Conservation (phyloP, 2,329 filamentous ascomycete species). For the Metarhizium robertsii region DNA sequence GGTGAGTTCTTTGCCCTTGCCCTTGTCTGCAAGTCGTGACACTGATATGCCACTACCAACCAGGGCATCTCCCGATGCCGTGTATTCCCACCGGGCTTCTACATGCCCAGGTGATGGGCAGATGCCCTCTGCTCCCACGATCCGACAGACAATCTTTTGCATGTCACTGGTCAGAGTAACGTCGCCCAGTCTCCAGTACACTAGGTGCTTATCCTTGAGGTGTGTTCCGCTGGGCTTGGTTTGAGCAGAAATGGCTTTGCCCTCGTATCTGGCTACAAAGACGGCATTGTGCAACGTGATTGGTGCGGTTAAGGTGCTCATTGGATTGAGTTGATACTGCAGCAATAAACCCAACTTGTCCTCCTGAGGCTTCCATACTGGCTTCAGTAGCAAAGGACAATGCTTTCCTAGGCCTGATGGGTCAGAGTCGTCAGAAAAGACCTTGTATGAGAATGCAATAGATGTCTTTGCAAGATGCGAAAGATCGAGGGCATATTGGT, state of each 20-base stretch:
- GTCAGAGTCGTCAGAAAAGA: conserved; percentile 60
- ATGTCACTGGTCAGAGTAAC: conserved; percentile 57
- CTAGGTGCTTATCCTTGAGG: conserved; percentile 62
- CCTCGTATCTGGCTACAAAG: conserved; percentile 63
- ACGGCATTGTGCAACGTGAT: conserved; percentile 60
- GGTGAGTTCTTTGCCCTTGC: conserved; percentile 41
- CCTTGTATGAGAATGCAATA: conserved; percentile 86
- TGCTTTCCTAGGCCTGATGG: conserved; percentile 37
- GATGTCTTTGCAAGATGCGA: conserved; percentile 63
- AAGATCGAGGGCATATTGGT: conserved; percentile 72
- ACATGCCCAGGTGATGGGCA: conserved; percentile 65
- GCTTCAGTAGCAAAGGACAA: conserved; percentile 64
- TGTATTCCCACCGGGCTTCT: conserved; percentile 73
- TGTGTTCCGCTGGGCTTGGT: conserved; percentile 76
- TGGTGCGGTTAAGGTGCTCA: conserved; percentile 35
- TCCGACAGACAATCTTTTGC: conserved; percentile 74
- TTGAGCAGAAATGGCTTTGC: conserved; percentile 57
- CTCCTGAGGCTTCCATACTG: conserved; percentile 74
- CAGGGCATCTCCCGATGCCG: conserved; percentile 29
- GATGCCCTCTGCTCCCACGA: conserved; percentile 61
- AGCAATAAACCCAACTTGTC: conserved; percentile 81
- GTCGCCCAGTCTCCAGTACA: conserved; percentile 75
- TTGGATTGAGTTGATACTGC: conserved; percentile 74
- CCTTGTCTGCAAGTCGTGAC: conserved; percentile 39
- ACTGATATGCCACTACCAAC: conserved; percentile 57